Evolutionary conservation across 2,329 filamentous ascomycete species (phyloP).

Genomic region (Mollisiaceae sp.): DNA sequence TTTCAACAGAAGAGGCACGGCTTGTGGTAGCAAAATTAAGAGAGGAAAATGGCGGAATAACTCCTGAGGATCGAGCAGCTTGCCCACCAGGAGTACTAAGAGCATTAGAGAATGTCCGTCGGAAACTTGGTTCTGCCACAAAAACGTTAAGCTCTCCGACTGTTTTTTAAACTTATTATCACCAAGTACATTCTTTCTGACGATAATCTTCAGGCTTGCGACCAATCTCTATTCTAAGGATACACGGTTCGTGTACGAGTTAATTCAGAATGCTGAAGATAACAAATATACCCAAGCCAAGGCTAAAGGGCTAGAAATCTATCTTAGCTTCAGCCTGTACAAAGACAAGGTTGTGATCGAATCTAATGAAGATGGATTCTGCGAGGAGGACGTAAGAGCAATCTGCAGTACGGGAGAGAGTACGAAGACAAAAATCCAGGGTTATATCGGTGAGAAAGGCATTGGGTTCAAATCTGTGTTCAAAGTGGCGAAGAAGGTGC

Average conservation of each 20-base stretch:
- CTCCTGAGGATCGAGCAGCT: not conserved
- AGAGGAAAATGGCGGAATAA: not conserved
- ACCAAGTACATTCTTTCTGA: not conserved
- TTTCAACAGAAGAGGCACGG: not conserved
- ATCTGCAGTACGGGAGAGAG: conserved; percentile 54
- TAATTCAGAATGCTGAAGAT: conserved; percentile 61
- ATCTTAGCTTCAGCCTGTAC: conserved; percentile 43
- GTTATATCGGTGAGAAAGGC: conserved; percentile 45
- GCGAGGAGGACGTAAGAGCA: conserved; percentile 47
- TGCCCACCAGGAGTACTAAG: not conserved
- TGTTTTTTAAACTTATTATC: not conserved
- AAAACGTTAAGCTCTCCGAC: not conserved
- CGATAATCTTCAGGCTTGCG: not conserved
- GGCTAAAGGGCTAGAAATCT: conserved; percentile 32
- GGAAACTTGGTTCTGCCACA: not conserved
- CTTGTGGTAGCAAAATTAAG: not conserved
- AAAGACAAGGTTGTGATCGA: conserved; percentile 42
- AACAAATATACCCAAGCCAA: conserved; percentile 47
- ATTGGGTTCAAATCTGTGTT: conserved; percentile 47
- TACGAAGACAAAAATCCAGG: conserved; percentile 46
- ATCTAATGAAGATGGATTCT: conserved; percentile 57
- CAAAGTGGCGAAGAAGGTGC: conserved; percentile 43
- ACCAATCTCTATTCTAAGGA: conserved; percentile 6
- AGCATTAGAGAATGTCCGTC: not conserved
- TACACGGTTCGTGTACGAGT: conserved; percentile 55